These are phyloP conservation scores for Saccharomycopsis fermentans DNA, from an alignment of 805 yeast genomes.

Conservation along the genomic window DNA sequence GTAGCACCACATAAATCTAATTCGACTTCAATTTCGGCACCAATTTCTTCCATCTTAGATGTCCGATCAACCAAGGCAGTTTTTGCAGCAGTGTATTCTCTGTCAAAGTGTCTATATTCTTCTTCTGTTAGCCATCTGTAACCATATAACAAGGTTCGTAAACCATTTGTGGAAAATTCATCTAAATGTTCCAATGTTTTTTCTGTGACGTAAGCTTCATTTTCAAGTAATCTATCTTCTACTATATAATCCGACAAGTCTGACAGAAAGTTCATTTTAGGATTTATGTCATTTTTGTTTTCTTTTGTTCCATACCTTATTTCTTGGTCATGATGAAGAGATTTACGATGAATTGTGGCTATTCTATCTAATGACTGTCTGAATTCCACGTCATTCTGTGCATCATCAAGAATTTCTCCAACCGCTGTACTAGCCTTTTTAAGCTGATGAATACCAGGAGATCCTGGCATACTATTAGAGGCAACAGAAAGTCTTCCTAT, in stretches of 20 bases:
- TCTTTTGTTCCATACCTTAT: conserved; percentile 38
- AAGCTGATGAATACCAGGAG: background rate
- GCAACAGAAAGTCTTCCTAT: background rate
- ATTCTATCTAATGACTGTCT: conserved; percentile 34
- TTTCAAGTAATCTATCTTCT: conserved; percentile 47
- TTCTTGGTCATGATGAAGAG: conserved; percentile 49
- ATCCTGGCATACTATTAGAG: background rate
- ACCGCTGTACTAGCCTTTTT: background rate
- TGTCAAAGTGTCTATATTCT: conserved; percentile 59
- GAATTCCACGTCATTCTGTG: conserved; percentile 26
- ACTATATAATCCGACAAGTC: conserved; percentile 30
- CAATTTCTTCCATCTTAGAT: conserved; percentile 56
- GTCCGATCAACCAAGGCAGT: conserved; percentile 63
- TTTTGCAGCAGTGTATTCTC: conserved; percentile 62
- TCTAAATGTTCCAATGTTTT: conserved; percentile 84
- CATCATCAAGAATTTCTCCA: conserved; percentile 36
- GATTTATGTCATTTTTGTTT: conserved; percentile 3
- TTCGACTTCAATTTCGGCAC: conserved; percentile 60
- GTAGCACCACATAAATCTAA: conserved; percentile 80
- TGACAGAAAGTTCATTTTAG: background rate
- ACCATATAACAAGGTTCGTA: conserved; percentile 80
- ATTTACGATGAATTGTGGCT: conserved; percentile 41
- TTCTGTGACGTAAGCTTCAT: conserved; percentile 72
- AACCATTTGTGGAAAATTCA: conserved; percentile 89
- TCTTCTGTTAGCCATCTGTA: conserved; percentile 55